phyloP scores from a whole-genome alignment of 169 alveolate genomes.

The Eimeria maxima region DNA sequence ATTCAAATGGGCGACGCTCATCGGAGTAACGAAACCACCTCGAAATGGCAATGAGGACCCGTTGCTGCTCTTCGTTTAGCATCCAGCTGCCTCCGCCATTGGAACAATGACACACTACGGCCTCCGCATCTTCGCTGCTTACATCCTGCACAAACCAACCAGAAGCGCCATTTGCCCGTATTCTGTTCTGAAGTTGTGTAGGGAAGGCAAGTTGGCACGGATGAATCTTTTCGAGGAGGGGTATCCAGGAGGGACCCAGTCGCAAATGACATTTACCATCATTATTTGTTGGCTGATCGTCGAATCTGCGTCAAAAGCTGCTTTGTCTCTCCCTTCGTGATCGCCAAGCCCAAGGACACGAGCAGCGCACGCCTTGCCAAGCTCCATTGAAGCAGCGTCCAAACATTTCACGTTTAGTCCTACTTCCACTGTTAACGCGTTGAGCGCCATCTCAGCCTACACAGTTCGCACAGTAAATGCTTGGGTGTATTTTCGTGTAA shows the following conservation, averaged over 20 bases:
- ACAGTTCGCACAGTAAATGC: not conserved
- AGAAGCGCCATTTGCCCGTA: not conserved
- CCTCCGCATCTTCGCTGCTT: slow-evolving; percentile 46
- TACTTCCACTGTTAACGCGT: not conserved
- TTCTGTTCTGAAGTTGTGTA: not conserved
- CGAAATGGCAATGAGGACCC: slow-evolving; percentile 21
- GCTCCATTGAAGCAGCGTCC: not conserved
- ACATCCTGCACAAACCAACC: slow-evolving; percentile 47
- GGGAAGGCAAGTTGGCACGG: not conserved
- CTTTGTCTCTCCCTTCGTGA: not conserved
- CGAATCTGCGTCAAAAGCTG: not conserved
- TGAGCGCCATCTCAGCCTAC: slow-evolving; percentile 18
- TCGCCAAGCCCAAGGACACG: slow-evolving; percentile 8
- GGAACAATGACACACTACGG: not conserved
- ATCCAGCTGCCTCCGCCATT: slow-evolving; percentile 39
- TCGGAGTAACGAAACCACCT: slow-evolving; percentile 66
- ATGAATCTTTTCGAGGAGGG: not conserved
- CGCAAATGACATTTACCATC: not conserved
- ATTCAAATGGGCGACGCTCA: slow-evolving; percentile 60
- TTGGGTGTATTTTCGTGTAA: not conserved
- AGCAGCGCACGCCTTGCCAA: slow-evolving; percentile 56
- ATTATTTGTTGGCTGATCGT: not conserved
- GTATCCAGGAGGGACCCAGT: not conserved
- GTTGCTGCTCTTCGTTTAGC: slow-evolving; percentile 61
- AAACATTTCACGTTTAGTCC: not conserved